Evolutionary conservation across 106 monocot genomes (phyloP), one percentile per base, ranked within the genome.

Genomic region (Alisma plantagoaquatica): DNA sequence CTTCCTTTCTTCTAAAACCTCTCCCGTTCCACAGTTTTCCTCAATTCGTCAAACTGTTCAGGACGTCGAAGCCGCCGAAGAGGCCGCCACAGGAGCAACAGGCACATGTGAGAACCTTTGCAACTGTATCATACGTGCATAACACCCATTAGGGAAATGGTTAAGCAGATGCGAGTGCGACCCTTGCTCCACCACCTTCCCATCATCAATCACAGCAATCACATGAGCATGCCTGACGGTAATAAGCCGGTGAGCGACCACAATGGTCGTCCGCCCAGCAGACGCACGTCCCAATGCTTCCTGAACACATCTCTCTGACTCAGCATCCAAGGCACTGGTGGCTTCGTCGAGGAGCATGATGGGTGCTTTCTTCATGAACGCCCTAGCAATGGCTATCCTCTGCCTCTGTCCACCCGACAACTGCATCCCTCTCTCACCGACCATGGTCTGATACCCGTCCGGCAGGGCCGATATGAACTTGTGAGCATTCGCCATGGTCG

Each of bases 141-240:
- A 94, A 33, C 72, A 73, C 0, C 94, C 94, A 3, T 94, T 88
- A 0, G 94, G 75, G 31, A 59, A 47, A 38, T 88, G 84, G 25
- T 59, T 81, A 0, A 96, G 65, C 35, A 96, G 51, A 56, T 96
- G 96, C 11, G 78, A 70, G 52, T 96, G 96, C 0, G 96, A 96
- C 1, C 96, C 96, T 54, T 89, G 84, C 63, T 96, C 96, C 55
- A 84, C 81, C 43, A 96, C 88, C 75, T 84, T 88, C 64, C 89
- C 96, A 31, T 96, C 96, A 10, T 96, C 96, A n/a, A 96, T 70
- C 16, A 96, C 96, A 3, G 96, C 89, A 17, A 96, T 84, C 0
- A 60, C 42, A 43, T 89, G 66, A 0, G 96, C 96, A 11, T 73
- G 74, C 43, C 88, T 60, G 21, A 89, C 71, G n/a, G 88, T 76